Percentiles rank a stretch among this genome's conserved stretches.
Evolutionary conservation across 176 grass and related monocot species (phyloP).

Genomic region (Juncus inflexus): DNA sequence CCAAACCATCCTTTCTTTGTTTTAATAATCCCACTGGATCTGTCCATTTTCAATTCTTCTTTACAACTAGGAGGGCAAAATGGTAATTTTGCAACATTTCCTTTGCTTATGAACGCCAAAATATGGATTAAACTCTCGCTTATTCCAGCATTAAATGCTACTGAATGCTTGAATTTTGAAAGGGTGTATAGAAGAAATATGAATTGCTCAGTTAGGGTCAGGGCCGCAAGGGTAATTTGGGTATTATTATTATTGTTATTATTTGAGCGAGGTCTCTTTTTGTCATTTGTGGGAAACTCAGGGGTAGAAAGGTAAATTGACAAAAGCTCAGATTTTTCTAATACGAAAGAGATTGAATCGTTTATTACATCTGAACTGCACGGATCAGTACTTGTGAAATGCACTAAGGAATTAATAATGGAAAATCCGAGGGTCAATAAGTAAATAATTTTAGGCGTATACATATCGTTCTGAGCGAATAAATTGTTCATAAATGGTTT

Average conservation of each 20-base stretch:
- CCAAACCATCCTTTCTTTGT: slow-evolving; percentile 77
- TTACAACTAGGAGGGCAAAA: slow-evolving; percentile 50
- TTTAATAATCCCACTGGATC: slow-evolving; percentile 43
- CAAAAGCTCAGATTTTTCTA: slow-evolving; percentile 56
- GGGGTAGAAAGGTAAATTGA: slow-evolving; percentile 75
- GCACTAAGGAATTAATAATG: slow-evolving; percentile 62
- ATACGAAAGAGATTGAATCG: slow-evolving; percentile 55
- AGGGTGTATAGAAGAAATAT: slow-evolving; percentile 71
- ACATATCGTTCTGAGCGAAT: slow-evolving; percentile 33
- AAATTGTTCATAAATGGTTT: slow-evolving; percentile 56
- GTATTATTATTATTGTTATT: slow-evolving; percentile 28
- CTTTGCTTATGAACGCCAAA: slow-evolving; percentile 86
- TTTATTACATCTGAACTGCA: slow-evolving; percentile 41
- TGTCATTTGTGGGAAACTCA: slow-evolving; percentile 44
- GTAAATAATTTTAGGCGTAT: slow-evolving; percentile 50
- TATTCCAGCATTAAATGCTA: slow-evolving; percentile 65
- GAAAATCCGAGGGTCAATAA: slow-evolving; percentile 56
- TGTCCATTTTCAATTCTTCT: slow-evolving; percentile 61
- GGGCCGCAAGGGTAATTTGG: slow-evolving; percentile 55
- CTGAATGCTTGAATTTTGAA: slow-evolving; percentile 61
- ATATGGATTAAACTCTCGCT: slow-evolving; percentile 76
- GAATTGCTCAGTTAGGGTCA: slow-evolving; percentile 62
- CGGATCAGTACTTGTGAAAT: slow-evolving; percentile 60
- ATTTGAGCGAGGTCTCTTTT: slow-evolving; percentile 42
- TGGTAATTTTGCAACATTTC: slow-evolving; percentile 33